phyloP scores from a whole-genome alignment of 2,329 filamentous ascomycete genomes.

The Metarhizium anisopliae region DNA sequence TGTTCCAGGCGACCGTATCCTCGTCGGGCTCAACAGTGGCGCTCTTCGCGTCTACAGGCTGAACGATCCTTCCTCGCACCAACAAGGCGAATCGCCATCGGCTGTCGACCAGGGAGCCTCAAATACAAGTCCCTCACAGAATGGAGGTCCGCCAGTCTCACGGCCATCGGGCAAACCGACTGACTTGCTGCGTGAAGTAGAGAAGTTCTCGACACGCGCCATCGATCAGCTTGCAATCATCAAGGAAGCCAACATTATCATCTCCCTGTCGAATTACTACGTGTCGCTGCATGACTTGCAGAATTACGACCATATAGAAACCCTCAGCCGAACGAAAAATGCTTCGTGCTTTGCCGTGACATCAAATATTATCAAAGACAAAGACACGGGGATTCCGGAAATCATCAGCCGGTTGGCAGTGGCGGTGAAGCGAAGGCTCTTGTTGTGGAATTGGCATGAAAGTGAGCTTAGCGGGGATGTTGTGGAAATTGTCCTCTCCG shows the following conservation, averaged over 20 bases:
- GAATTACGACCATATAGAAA: constrained; percentile 73
- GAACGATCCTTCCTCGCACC: constrained; percentile 50
- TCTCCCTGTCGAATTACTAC: constrained; percentile 84
- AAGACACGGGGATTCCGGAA: constrained; percentile 76
- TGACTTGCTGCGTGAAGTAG: constrained; percentile 81
- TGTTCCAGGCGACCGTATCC: constrained; percentile 68
- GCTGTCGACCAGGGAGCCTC: constrained; percentile 17
- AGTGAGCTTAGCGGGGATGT: constrained; percentile 73
- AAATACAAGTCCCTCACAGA: constrained; percentile 17
- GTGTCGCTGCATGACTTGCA: constrained; percentile 86
- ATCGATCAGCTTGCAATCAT: constrained; percentile 93
- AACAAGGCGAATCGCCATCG: constrained; percentile 22
- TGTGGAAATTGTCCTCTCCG: constrained; percentile 68
- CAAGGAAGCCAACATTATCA: constrained; percentile 85
- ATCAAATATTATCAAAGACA: constrained; percentile 89
- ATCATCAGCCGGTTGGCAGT: constrained; percentile 90
- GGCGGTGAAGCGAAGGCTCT: constrained; percentile 79
- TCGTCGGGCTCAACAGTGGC: constrained; percentile 87
- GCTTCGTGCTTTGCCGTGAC: constrained; percentile 87
- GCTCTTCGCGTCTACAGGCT: constrained; percentile 84
- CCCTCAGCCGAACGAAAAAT: constrained; percentile 73
- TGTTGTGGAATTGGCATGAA: constrained; percentile 94
- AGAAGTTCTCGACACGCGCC: constrained; percentile 84
- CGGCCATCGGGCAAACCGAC: constrained; percentile 46
- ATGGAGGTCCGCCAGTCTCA: constrained; percentile 19